These are phyloP conservation scores for Lithocarpus polystachyus DNA, from an alignment of 306 rosid genomes.

Conservation along the genomic window DNA sequence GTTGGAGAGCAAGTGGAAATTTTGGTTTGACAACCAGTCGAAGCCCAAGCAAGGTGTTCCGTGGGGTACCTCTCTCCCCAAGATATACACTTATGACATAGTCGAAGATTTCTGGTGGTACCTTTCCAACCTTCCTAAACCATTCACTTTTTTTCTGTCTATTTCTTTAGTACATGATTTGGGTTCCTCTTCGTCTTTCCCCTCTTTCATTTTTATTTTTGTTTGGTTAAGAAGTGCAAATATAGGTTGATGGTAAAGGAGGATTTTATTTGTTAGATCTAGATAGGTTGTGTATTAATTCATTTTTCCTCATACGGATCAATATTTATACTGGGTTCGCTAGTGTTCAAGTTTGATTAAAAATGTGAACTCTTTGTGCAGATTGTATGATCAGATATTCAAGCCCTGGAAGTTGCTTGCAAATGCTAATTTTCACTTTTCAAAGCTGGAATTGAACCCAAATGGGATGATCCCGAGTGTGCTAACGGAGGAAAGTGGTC, in stretches of 20 bases:
- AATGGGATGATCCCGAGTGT: conserved; percentile 98
- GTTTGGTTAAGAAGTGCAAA: too few species aligned
- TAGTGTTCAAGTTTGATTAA: not conserved
- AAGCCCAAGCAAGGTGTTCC: conserved; percentile 85
- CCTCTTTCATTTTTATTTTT: not conserved
- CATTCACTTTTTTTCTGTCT: too few species aligned
- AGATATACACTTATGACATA: conserved; percentile 68
- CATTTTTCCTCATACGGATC: too few species aligned
- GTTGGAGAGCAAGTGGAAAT: conserved; percentile 88
- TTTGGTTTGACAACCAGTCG: conserved; percentile 84
- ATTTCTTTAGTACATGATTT: not conserved
- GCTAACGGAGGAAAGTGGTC: conserved; percentile 95
- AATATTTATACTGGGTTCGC: not conserved
- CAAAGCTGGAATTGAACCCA: conserved; percentile 85
- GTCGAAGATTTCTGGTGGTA: conserved; percentile 94
- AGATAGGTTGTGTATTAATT: too few species aligned
- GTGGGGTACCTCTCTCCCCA: conserved; percentile 83
- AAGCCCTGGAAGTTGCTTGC: conserved; percentile 44
- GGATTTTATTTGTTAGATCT: too few species aligned
- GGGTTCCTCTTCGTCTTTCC: not conserved
- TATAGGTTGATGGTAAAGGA: too few species aligned
- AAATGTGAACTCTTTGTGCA: conserved; percentile 21
- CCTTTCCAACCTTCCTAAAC: not conserved
- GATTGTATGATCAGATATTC: conserved; percentile 76
- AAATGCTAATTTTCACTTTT: conserved; percentile 76